phyloP scores from a whole-genome alignment of 169 alveolate species.

The Cryptosporidium sp. region DNA sequence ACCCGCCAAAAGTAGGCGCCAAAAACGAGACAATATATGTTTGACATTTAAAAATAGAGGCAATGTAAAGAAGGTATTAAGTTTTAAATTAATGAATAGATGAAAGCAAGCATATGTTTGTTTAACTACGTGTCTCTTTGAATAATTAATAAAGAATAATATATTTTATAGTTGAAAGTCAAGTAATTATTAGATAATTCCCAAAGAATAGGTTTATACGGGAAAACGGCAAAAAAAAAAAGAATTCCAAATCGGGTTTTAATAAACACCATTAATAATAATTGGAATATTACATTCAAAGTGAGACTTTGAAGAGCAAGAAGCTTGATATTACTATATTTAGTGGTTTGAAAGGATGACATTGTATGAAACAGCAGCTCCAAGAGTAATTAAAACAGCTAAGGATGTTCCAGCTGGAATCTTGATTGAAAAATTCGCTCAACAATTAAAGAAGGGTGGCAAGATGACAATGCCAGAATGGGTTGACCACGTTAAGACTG shows the following conservation, averaged over 20 bases:
- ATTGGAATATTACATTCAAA: slow-evolving; percentile 7
- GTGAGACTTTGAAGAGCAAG: background rate
- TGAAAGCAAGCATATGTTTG: background rate
- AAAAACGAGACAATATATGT: slow-evolving; percentile 2
- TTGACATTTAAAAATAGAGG: background rate
- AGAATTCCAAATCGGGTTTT: background rate
- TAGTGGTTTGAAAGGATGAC: slow-evolving; percentile 45
- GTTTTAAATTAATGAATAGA: background rate
- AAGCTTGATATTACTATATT: slow-evolving; percentile 6
- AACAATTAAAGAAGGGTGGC: slow-evolving; percentile 93
- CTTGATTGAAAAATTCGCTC: slow-evolving; percentile 94
- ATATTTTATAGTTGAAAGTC: background rate
- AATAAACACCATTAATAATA: background rate
- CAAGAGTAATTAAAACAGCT: slow-evolving; percentile 82
- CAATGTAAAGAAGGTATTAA: too few species aligned
- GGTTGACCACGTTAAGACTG: slow-evolving; percentile 94
- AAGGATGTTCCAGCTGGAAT: slow-evolving; percentile 96
- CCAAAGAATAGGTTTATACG: background rate
- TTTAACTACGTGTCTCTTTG: background rate
- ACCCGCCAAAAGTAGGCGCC: background rate
- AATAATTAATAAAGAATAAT: background rate
- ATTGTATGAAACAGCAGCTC: slow-evolving; percentile 75
- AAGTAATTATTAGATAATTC: background rate
- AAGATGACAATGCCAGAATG: slow-evolving; percentile 95
- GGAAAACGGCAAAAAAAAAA: background rate